Evolutionary conservation across 2,329 filamentous ascomycete species (phyloP), one percentile per base, ranked within the genome.

Genomic region (Aspergillus fischeri): DNA sequence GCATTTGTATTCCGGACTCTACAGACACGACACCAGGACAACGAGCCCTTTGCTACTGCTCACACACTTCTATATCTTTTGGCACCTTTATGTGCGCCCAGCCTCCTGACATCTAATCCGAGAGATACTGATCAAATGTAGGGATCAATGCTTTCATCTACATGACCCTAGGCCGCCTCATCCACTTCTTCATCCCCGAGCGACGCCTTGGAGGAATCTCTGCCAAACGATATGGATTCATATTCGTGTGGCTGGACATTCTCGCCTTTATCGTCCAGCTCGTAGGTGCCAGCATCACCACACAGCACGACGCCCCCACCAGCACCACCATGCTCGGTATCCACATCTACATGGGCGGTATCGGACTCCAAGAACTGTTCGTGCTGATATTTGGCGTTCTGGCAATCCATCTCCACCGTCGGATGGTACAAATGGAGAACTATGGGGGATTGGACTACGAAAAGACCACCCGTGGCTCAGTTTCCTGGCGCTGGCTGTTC

Each of bases 331-430:
- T 62, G 48, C 60, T 61, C 1, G 69, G 69, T 1, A 59, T 68
- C 10, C 56, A 70, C 29, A 51, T 71, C 7, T 71, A 63, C 44
- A 73, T 70, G 59, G 70, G 58, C 4, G 72, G 72, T 6, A 70
- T 74, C 25, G 72, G 67, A 20, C 62, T 86, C n/a, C 85, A 87
- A 64, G 69, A 86, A 25, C 73, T 77, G 14, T 80, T 86, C 38
- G 74, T 83, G 14, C 54, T 68, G 5, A 65, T 78, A 28, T 86
- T 87, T 62, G 28, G 82, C 17, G 44, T 70, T 1, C 72, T 87
- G 0, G 76, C 83, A 1, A 70, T 61, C 27, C 60, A 69, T 5
- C 86, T 86, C 65, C 81, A 85, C 51, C 69, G 62, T 7, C 49
- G 65, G 59, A 54, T 74, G 74, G 48, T 73, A 70, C 20, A 70